Evolutionary conservation across 257 asterid genomes (phyloP), one percentile per base, ranked within the genome.

Genomic region (Nicotiana knightiana): DNA sequence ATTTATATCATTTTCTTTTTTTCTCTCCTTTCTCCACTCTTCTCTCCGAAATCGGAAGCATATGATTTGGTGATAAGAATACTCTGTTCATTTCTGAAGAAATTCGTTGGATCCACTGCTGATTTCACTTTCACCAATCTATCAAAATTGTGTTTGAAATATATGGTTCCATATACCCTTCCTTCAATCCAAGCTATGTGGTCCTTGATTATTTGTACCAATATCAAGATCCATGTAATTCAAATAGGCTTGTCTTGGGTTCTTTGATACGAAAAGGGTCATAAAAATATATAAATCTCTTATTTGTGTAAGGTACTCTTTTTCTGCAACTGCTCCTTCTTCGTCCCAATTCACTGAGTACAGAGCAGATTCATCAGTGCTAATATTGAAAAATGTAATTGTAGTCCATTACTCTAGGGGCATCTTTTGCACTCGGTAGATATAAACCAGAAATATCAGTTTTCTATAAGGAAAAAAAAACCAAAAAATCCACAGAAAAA

Each of bases 151-250:
- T 59, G 84, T n/a, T 81, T 86, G 46, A 91, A 91, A 76, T 85
- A 91, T 81, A 85, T 90, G 11, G 12, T 4, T 11, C 92, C 93
- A 30, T 85, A 90, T 58, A 85, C 88, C 80, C 75, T 81, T 1
- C 76, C 90, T 61, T 89, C 48, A 1, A 21, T 81, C 21, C 5
- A 82, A 85, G 1, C 78, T 77, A 6, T 85, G 35, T 3, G 3
- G 16, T 7, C 85, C 84, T 26, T 85, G 81, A 48, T 73, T 66
- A 2, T 55, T 81, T 2, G 78, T 85, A 8, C 93, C 94, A 43
- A 88, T 82, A 37, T 91, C 93, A 2, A 89, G 32, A 24, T 89
- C 94, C 21, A 93, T 83, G 8, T 89, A 91, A 67, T 89, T 89
- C 6, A 89, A 84, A 33, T 24, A 89, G 4, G 92, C 88, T 61